Base-by-base conservation (phyloP, 2,329 filamentous ascomycete species). In the Ceratocystis eucalypticola region DNA sequence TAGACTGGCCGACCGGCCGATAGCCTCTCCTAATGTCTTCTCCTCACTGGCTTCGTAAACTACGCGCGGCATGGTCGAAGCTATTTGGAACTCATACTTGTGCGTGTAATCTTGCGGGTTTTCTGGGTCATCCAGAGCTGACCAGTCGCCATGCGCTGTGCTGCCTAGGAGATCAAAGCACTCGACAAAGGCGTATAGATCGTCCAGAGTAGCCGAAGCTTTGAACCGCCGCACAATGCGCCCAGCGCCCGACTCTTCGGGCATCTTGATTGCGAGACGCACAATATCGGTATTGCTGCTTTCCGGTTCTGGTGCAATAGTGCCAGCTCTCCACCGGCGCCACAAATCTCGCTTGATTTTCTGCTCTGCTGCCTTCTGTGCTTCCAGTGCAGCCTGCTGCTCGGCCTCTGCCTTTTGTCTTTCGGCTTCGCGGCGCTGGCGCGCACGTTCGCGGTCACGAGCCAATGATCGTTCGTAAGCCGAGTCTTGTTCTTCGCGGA, bases 101-200 rank as follows among this genome's bases (percentile, higher is more conserved):
- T 97, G 92, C 70, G 86, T 79, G 73, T 94, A 97, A 12, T 78
- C 83, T 25, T 80, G 77, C 0, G 91, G 90, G 70, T 84, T 76
- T 5, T 25, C 33, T 15, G 45, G 25, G 45, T 68, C 66, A 50
- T 68, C 67, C 2, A 66, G 22, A 6, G 61, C 22, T 3, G 76
- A 72, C 0, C 75, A 74, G 22, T 74, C 75, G 41, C 77, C 73
- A 17, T 76, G 74, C 3, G 70, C 71, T 3, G 69, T 69, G 5
- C 71, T 68, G 68, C 66, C 71, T 2, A 91, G 71, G 5, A 88
- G 71, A 64, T 90, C 86, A 73, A 91, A 87, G 76, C 93, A 97
- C 73, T 99, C 94, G 1, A 97, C 91, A 76, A 96, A 96, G 0
- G 93, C 94, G 75, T 97, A 97, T 5, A 99, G 77, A 72, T 96